Percentiles rank a stretch among this genome's conserved stretches.
Conservation (phyloP, 2,329 filamentous ascomycete species). For the Apiospora malaysiana region DNA sequence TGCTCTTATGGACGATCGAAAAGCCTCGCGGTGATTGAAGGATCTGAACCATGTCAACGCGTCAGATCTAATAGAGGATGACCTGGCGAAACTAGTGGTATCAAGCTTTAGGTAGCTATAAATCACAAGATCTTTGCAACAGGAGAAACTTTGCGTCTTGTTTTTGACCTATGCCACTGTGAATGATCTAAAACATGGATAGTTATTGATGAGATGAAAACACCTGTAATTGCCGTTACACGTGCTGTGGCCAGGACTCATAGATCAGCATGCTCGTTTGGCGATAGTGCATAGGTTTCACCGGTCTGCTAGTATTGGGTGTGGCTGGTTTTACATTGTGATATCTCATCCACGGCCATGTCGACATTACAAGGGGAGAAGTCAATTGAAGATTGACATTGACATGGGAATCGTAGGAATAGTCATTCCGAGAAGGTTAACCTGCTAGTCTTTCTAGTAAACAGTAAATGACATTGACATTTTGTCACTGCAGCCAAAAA, state of each 20-base stretch:
- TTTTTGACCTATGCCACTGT: not conserved
- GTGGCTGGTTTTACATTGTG: not conserved
- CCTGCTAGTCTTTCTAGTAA: not conserved
- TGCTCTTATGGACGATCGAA: not conserved
- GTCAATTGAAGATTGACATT: not conserved
- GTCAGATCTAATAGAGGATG: not conserved
- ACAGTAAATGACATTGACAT: not conserved
- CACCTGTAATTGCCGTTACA: not conserved
- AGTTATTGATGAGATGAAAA: not conserved
- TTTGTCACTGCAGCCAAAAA: not conserved
- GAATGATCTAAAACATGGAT: not conserved
- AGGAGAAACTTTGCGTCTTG: not conserved
- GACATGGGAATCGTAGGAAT: not conserved
- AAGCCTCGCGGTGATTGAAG: not conserved
- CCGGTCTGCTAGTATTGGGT: not conserved
- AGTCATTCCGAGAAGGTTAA: not conserved
- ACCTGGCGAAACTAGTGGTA: not conserved
- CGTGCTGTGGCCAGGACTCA: too few species aligned
- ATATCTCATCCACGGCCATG: not conserved
- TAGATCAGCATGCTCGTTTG: too few species aligned
- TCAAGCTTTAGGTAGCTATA: not conserved
- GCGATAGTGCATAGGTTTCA: too few species aligned
- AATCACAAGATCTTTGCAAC: slow-evolving; percentile 14
- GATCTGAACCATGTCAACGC: not conserved
- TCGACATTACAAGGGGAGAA: not conserved